These are phyloP conservation scores for Lentithecium fluviatile DNA, from an alignment of 495 filamentous ascomycete genomes.

Conservation along the genomic window DNA sequence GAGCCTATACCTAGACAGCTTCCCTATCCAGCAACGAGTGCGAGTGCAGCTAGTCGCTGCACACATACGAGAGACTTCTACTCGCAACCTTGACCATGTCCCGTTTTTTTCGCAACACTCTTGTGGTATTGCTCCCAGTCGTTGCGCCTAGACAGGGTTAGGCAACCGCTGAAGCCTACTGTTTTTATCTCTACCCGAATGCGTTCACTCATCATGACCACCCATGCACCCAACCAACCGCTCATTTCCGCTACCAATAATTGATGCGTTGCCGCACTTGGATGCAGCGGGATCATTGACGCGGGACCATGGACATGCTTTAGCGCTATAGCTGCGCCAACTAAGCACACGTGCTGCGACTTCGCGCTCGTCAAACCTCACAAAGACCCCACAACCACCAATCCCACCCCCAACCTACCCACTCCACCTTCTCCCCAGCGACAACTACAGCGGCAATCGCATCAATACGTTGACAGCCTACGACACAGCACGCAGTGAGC, in stretches of 20 bases:
- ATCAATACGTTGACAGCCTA: background rate
- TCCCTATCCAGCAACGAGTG: too few relatives aligned
- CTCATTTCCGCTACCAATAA: background rate
- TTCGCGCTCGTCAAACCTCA: slow-evolving; percentile 1
- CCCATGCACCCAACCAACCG: too few relatives aligned
- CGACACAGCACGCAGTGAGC: background rate
- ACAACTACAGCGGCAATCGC: background rate
- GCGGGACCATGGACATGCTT: background rate
- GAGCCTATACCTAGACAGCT: background rate
- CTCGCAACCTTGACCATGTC: too few relatives aligned
- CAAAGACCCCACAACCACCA: background rate
- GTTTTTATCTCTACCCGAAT: too few relatives aligned
- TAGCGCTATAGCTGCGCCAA: background rate
- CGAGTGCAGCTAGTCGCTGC: too few relatives aligned
- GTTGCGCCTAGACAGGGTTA: too few relatives aligned
- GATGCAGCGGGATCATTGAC: background rate
- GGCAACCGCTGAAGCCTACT: too few relatives aligned
- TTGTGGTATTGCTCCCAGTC: too few relatives aligned
- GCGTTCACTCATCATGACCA: too few relatives aligned
- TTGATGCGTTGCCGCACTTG: background rate
- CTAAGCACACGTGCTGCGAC: background rate
- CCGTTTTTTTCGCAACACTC: too few relatives aligned
- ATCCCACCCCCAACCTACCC: background rate
- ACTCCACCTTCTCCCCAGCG: background rate
- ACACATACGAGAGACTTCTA: too few relatives aligned